These are phyloP conservation scores for Carallia pectinifolia DNA, from an alignment of 345 rosid genomes.

Conservation along the genomic window DNA sequence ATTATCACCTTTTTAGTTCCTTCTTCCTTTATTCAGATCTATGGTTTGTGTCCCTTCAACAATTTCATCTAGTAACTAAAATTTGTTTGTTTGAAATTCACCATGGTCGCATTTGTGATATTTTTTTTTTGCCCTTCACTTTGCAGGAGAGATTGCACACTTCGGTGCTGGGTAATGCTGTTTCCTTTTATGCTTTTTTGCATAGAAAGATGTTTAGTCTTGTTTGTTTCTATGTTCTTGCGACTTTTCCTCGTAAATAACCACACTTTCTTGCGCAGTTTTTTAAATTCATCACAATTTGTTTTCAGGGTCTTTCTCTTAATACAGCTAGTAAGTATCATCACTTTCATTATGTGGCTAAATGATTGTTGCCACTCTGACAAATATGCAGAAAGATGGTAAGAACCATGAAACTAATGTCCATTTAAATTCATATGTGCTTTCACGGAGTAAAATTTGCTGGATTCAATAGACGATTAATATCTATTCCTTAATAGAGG, in stretches of 20 bases:
- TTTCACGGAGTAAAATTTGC: no score
- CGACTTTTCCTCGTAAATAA: no score
- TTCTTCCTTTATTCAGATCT: slow-evolving; percentile 55
- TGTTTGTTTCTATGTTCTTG: neutral
- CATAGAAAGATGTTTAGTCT: neutral
- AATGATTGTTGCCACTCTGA: slow-evolving; percentile 67
- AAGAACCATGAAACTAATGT: slow-evolving; percentile 15
- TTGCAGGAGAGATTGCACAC: slow-evolving; percentile 88
- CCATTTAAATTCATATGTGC: neutral
- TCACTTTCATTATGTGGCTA: slow-evolving; percentile 89
- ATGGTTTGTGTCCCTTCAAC: slow-evolving; percentile 51
- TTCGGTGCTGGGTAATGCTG: slow-evolving; percentile 92
- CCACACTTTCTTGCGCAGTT: neutral
- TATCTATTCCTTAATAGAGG: no score
- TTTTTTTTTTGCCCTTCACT: neutral
- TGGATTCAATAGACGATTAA: no score
- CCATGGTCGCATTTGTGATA: neutral
- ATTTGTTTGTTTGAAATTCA: neutral
- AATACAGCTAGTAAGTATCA: slow-evolving; percentile 83
- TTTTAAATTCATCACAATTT: slow-evolving; percentile 10
- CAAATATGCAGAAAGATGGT: slow-evolving; percentile 73
- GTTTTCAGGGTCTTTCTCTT: slow-evolving; percentile 84
- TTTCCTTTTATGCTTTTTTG: neutral
- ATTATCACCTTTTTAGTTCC: slow-evolving; percentile 71
- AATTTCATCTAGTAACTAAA: neutral